These are phyloP conservation scores for Ogataea allantospora DNA, from an alignment of 805 yeast genomes.

Conservation along the genomic window DNA sequence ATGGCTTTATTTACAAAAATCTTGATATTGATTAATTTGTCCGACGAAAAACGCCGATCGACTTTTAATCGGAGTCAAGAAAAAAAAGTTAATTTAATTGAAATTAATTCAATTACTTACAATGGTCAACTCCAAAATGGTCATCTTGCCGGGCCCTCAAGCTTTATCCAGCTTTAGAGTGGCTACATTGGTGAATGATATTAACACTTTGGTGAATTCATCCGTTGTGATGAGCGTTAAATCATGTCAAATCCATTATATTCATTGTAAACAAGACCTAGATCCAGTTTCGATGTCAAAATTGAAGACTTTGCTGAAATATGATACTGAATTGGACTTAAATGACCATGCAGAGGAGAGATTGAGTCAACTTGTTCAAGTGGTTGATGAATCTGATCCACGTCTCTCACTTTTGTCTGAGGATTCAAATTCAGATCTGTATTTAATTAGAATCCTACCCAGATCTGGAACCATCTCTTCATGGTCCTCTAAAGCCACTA, in stretches of 20 bases:
- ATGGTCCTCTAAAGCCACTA: conserved; percentile 98
- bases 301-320: conserved; percentile 63
- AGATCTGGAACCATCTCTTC: conserved; percentile 97
- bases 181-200: conserved; percentile 64
- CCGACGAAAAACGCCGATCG: conserved; percentile 3
- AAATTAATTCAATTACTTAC: conserved; percentile 3
- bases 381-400: conserved; percentile 28
- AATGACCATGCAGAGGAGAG: conserved; percentile 36
- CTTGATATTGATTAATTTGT: neutral
- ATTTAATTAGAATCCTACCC: conserved; percentile 77
- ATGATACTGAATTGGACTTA: conserved; percentile 65
- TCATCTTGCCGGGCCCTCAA: conserved; percentile 79
- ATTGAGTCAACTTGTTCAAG: conserved; percentile 25
- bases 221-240: conserved; percentile 68
- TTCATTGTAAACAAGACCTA: conserved; percentile 52
- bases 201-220: conserved; percentile 67
- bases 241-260: conserved; percentile 78
- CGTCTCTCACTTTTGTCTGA: conserved; percentile 11
- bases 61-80: conserved; percentile 1
- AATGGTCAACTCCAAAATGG: conserved; percentile 30
- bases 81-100: conserved; percentile 2
- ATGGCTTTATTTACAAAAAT: neutral
- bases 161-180: conserved; percentile 89
- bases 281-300: conserved; percentile 43
- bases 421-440: conserved; percentile 41